Evolutionary conservation across 2,329 filamentous ascomycete genomes (phyloP), one percentile per base, ranked within the genome.

Genomic region (Talaromyces sp.): DNA sequence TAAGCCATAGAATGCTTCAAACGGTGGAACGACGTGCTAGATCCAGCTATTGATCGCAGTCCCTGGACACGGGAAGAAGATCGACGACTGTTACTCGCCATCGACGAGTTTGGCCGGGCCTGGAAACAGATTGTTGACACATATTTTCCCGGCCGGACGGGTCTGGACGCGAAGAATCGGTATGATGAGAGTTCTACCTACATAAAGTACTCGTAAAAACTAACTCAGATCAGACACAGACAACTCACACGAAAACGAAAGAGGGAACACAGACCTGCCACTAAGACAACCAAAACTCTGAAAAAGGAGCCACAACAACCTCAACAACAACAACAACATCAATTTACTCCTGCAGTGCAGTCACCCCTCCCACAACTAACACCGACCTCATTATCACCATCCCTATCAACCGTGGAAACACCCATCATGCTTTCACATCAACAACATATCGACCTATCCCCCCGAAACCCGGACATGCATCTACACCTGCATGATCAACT

Each of bases 41-140:
- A 61, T 50, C 59, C 59, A 5, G 53, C 39, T 17, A 58, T 61
- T 15, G 41, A 59, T 22, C 59, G 59, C 22, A 61, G 59, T 21
- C 59, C 59, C 19, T 61, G 59, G 59, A 61, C 59, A 9, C 39
- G 35, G 15, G 59, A 61, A 1, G 59, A 61, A 51, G 59, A 61
- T 21, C 52, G 39, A 1, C 35, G 52, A 11, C 53, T 61, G 25
- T 39, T 61, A 6, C 35, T 59, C 21, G 57, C 52, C 11, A 59
- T 61, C 39, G 46, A 31, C 4, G 35, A 58, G 19, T 56, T 53
- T 40, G 59, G 59, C 22, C 52, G 59, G 28, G 35, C 56, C 15
- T 61, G 59, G 59, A 61, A 61, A 19, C 53, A 56, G 56, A 61
- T 61, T 48, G 56, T 59, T 22, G 59, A 61, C 19, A 37, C 57